These are phyloP conservation scores for Saccharomyces hybrid DNA, from an alignment of 1,139 yeast genomes.

Conservation along the genomic window DNA sequence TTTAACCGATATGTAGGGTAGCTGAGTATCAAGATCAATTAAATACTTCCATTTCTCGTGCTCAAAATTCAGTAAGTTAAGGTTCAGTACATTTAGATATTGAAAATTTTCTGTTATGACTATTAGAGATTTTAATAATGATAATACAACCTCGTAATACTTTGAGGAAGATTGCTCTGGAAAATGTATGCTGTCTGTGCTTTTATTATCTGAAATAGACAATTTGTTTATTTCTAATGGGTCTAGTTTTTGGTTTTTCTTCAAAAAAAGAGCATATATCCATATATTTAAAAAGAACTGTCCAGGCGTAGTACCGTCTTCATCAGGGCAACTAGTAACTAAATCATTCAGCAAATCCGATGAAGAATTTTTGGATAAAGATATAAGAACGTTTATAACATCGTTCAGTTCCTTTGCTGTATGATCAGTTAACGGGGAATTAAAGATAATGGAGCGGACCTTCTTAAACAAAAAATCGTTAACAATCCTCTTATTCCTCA, in stretches of 20 bases:
- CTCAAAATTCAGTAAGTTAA: conserved; percentile 40
- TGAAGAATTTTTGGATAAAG: conserved; percentile 49
- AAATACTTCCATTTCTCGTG: conserved; percentile 46
- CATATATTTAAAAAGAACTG: conserved; percentile 46
- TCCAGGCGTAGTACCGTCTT: conserved; percentile 25
- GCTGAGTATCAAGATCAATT: conserved; percentile 40
- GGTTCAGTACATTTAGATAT: conserved; percentile 36
- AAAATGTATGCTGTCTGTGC: no score
- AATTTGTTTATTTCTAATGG: conserved; percentile 22
- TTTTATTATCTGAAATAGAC: neutral
- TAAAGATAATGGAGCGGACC: conserved; percentile 40
- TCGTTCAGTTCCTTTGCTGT: conserved; percentile 51
- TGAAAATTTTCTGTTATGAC: conserved; percentile 36
- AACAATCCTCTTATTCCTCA: conserved; percentile 45
- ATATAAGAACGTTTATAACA: conserved; percentile 55
- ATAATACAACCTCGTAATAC: conserved; percentile 39
- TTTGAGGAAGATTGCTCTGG: neutral
- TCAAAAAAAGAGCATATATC: conserved; percentile 52
- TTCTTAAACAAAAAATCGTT: conserved; percentile 50
- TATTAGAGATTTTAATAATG: conserved; percentile 44
- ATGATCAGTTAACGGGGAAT: conserved; percentile 31
- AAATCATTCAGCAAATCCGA: conserved; percentile 39
- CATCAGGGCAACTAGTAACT: conserved; percentile 26
- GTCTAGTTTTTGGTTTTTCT: conserved; percentile 33
- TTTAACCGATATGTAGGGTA: conserved; percentile 42